These are phyloP conservation scores for bread wheat (Triticum aestivum) DNA, from an alignment of 176 grass and related monocot genomes.

Conservation along the genomic window IWGSC_CS_RefSeq_v2.1 NC_057799.1:41011468-41011967, in stretches of 20 bases:
- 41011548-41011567: background rate
- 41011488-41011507: background rate
- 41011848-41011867: background rate
- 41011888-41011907: background rate
- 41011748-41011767: no score
- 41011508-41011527: conserved; percentile 1
- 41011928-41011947: background rate
- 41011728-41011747: no score
- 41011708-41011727: no score
- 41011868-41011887: background rate
- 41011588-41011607: no score
- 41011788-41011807: no score
- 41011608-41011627: background rate
- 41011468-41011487: background rate
- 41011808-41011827: background rate
- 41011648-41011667: no score
- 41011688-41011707: no score
- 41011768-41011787: no score
- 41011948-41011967: background rate
- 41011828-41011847: background rate
- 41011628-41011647: background rate
- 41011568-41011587: background rate
- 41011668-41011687: no score
- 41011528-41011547: background rate
- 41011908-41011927: background rate